Conservation (phyloP, 2,329 filamentous ascomycete species). For the Hawksworthiomyces lignivorus region DNA sequence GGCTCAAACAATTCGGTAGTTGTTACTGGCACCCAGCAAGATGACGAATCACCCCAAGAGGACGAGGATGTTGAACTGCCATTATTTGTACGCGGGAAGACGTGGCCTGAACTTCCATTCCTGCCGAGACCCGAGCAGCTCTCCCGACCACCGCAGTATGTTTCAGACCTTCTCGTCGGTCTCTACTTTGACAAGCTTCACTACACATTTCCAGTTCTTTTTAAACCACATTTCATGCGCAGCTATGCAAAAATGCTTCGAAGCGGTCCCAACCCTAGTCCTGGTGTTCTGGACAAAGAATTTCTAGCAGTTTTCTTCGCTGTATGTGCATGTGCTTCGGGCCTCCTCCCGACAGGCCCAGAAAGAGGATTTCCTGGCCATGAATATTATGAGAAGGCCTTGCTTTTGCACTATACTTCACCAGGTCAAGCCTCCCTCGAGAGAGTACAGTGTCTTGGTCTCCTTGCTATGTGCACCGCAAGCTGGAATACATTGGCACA, state of each 20-base stretch:
- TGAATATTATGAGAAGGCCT: constrained; percentile 19
- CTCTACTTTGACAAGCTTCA: constrained; percentile 23
- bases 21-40: background rate
- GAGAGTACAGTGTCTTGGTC: constrained; percentile 21
- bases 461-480: constrained; percentile 22
- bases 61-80: constrained; percentile 18
- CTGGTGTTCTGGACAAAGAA: constrained; percentile 11
- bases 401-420: constrained; percentile 20
- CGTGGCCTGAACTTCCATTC: constrained; percentile 21
- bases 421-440: constrained; percentile 21
- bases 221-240: constrained; percentile 20
- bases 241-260: constrained; percentile 16
- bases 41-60: background rate
- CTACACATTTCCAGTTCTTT: constrained; percentile 22
- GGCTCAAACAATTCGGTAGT: background rate
- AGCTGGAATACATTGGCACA: constrained; percentile 24
- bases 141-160: constrained; percentile 20
- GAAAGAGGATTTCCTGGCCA: constrained; percentile 15
- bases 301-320: constrained; percentile 24
- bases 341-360: constrained; percentile 15
- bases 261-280: background rate
- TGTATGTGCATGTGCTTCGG: constrained; percentile 22
- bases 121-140: constrained; percentile 21
- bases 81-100: constrained; percentile 19
- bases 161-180: constrained; percentile 21